Evolutionary conservation across 2,329 filamentous ascomycete genomes (phyloP).

Genomic region (Fonsecaea nubica): DNA sequence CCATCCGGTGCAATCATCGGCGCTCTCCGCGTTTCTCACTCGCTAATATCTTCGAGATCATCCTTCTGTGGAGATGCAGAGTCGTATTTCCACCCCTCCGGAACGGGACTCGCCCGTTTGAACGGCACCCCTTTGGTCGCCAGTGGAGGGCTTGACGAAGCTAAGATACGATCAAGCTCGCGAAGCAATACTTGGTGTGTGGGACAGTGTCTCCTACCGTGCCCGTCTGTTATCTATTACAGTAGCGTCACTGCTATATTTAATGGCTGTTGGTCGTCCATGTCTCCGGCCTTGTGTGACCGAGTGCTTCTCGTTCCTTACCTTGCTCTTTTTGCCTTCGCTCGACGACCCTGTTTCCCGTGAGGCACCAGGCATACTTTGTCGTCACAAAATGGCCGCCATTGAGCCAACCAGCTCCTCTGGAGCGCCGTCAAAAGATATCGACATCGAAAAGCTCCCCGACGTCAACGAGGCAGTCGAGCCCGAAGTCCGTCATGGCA

Average conservation of each 20-base stretch:
- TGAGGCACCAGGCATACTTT: not conserved
- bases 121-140: conserved; percentile 7
- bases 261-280: conserved; percentile 9
- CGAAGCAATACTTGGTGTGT: not conserved
- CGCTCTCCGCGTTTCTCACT: conserved; percentile 28
- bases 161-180: conserved; percentile 19
- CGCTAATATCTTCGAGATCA: conserved; percentile 26
- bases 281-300: not conserved
- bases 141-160: not conserved
- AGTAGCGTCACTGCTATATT: conserved; percentile 14
- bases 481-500: conserved; percentile 28
- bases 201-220: not conserved
- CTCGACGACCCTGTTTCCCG: conserved; percentile 3
- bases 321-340: not conserved
- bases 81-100: conserved; percentile 22
- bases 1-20: conserved; percentile 14
- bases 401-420: conserved; percentile 20
- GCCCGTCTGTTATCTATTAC: conserved; percentile 17
- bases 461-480: conserved; percentile 9
- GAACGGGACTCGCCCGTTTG: conserved; percentile 16
- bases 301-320: not conserved
- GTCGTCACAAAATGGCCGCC: conserved; percentile 19
- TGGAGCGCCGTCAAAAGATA: conserved; percentile 18
- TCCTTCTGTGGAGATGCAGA: conserved; percentile 19
- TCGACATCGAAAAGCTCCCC: conserved; percentile 28